Conservation (phyloP, 2,329 filamentous ascomycete species). For the Cladobotryum protrusum region DNA sequence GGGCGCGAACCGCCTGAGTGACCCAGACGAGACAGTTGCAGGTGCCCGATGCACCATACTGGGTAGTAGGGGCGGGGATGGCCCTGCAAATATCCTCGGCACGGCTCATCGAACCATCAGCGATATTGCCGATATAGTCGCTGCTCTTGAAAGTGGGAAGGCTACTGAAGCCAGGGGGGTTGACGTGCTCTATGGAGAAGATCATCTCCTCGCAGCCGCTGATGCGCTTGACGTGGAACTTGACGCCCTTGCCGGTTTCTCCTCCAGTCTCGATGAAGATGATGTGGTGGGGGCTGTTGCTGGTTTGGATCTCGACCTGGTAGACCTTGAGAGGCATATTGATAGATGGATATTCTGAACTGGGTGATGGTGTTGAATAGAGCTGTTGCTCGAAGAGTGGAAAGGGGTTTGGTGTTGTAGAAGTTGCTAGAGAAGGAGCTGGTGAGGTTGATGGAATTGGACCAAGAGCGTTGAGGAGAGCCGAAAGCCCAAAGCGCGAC, state of each 20-base stretch:
- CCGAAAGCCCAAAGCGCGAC: too few relatives aligned
- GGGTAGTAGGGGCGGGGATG: not conserved
- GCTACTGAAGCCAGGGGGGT: not conserved
- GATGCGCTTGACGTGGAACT: slow-evolving; percentile 5
- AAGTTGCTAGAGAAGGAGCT: too few relatives aligned
- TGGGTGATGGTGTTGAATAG: too few relatives aligned
- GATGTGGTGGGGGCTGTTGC: not conserved
- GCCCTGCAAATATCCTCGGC: not conserved
- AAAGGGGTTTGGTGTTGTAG: too few relatives aligned
- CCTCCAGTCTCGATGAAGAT: slow-evolving; percentile 1
- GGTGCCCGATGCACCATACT: not conserved
- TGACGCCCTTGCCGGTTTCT: not conserved
- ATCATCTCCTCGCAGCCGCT: not conserved
- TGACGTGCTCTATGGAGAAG: slow-evolving; percentile 4
- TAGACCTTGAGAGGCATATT: not conserved
- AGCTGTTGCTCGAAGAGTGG: too few relatives aligned
- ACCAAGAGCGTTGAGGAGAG: too few relatives aligned
- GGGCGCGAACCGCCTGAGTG: not conserved
- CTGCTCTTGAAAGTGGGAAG: slow-evolving; percentile 2
- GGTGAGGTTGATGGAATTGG: too few relatives aligned
- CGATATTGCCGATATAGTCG: not conserved
- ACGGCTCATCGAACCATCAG: not conserved
- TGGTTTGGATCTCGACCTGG: not conserved
- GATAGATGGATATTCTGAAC: not conserved
- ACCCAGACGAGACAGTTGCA: slow-evolving; percentile 5